phyloP scores from a whole-genome alignment of 768 basidiomycete species.

The Naganishia onofrii region DNA sequence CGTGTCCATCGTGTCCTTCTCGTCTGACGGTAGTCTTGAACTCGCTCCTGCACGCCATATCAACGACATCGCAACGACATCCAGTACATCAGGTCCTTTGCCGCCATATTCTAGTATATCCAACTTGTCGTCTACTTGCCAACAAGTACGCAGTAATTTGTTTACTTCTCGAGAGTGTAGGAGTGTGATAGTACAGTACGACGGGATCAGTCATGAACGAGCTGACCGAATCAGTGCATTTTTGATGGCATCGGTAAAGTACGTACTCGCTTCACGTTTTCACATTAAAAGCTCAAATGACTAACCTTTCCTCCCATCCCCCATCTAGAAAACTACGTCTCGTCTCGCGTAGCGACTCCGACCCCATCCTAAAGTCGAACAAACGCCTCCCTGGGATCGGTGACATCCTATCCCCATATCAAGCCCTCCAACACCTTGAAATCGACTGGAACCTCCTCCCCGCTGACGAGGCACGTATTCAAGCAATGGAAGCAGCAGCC shows the following conservation, averaged over 20 bases:
- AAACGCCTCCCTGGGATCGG: not conserved
- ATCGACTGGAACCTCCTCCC: conserved; percentile 6
- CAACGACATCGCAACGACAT: not conserved
- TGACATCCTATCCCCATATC: not conserved
- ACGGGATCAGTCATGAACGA: not conserved
- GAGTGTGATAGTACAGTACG: not conserved
- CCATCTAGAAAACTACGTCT: not conserved
- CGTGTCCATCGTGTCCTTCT: too few species aligned
- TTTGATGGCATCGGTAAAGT: conserved; percentile 10
- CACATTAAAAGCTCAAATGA: too few species aligned
- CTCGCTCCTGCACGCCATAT: not conserved
- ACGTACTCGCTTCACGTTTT: not conserved
- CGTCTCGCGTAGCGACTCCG: not conserved
- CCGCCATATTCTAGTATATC: not conserved
- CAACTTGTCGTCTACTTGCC: not conserved
- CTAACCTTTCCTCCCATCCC: not conserved
- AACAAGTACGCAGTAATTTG: not conserved
- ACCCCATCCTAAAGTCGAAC: not conserved
- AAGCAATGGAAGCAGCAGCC: not conserved
- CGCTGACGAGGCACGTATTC: not conserved
- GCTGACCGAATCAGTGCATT: not conserved
- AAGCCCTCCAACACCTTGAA: not conserved
- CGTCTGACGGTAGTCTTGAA: too few species aligned
- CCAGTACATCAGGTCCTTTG: not conserved
- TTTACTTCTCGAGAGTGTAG: not conserved